Base-by-base conservation (phyloP, 768 basidiomycete genomes). In the Mycena belliarum region DNA sequence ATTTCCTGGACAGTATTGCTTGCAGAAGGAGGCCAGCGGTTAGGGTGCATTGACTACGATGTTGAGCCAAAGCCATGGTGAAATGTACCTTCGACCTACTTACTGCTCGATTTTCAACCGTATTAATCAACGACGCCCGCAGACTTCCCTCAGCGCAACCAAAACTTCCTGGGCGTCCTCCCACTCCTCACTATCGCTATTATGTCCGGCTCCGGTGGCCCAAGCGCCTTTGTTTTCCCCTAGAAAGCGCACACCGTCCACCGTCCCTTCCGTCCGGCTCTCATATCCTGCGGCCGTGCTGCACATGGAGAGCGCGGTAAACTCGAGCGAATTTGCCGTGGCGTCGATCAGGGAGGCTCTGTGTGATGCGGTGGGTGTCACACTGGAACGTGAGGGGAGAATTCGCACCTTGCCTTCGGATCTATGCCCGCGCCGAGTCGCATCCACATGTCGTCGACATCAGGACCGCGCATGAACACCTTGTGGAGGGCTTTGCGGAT, bases 401-500 rank as follows among this genome's bases (percentile, higher is more conserved):
- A n/a, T n/a, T 45, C 43, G 23, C 15, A 59, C 61, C 57, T 37
- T 1, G 38, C 35, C 37, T 54, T 54, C 35, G 29, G 7, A 35
- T 56, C 54, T 3, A 42, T 18, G 23, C 23, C 32, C 2, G 8
- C 23, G n/a, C 57, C 50, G 10, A 63, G 26, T 4, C 40, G 12
- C 40, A 23, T 15, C 62, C 62, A 63, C 40, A 49, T 57, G 42
- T 38, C 9, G 1, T 60, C 62, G 11, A 50, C 18, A 10, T 59
- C 41, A 9, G 57, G 44, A 15, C 62, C 58, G 11, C 52, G 54
- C 23, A 60, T 23, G 55, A 63, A 51, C 23, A 49, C 48, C 51
- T 59, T 63, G 51, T 63, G 48, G 16, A 63, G 48, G 0, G 55
- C 58, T 29, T 63, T 59, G 16, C 57, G 62, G 26, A 63, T 59